Base-by-base conservation (phyloP, 768 basidiomycete species). In the Candolleomyces eurysporus region DNA sequence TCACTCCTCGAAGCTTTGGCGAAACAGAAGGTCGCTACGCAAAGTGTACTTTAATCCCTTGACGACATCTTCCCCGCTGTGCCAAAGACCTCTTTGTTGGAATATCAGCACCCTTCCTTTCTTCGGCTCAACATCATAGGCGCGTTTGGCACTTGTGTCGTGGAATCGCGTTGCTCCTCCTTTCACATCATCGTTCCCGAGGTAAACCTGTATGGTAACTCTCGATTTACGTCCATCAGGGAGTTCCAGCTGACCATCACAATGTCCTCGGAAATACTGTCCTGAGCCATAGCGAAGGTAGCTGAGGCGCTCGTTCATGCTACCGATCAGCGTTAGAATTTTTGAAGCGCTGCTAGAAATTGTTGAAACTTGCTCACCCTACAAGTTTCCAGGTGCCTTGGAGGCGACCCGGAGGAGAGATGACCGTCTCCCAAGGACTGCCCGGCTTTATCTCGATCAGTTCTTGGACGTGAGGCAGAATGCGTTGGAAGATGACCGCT, bases 261-360 rank as follows among this genome's bases (percentile, higher is more conserved):
- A 74, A 59, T 81, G 79, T 4, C 66, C 68, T 46, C 65, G 69
- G 68, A 81, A 82, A 63, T 74, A 81, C 52, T 80, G 69, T 0
- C 80, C 79, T 19, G 74, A 71, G 0, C 78, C 78, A 48, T 82
- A 83, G 31, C 71, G 69, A 19, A 83, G 64, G 66, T 79, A 83
- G 57, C 76, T 79, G 13, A 82, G 71, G 2, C 80, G 75, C 46
- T 78, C 76, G 59, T 82, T 79, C 10, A 82, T 49, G 4, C 80
- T 81, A 39, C 32, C 22, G 16, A 45, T 30, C 26, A 31, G 22
- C 19, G 39, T n/a, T 19, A 59, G 13, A 19, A 19, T 45, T 19
- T 19, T 26, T 19, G 5, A 14, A 42, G 54, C 14, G 19, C n/a
- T 31, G n/a, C 11, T 11, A 14, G 31, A 14, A 16, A 19, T 19